A percentile compares a stretch with the other conserved stretches of the same genome.
phyloP scores from a whole-genome alignment of 768 basidiomycete genomes.

The Asterophora parasitica region DNA sequence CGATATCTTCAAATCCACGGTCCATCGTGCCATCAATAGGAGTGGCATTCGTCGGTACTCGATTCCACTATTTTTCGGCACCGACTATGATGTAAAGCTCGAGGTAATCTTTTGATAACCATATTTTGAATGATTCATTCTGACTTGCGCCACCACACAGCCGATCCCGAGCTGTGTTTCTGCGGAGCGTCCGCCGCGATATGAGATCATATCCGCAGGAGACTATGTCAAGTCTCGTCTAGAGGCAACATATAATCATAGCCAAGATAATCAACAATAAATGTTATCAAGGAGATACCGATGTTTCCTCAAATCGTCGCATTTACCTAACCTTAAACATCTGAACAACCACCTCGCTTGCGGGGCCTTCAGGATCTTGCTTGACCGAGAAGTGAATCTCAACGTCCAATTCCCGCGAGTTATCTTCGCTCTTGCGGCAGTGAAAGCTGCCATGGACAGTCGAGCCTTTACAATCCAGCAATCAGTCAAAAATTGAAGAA shows the following conservation, averaged over 20 bases:
- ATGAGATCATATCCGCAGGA: slow-evolving; percentile 71
- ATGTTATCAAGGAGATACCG: neutral
- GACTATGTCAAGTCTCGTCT: slow-evolving; percentile 77
- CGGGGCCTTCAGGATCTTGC: slow-evolving; percentile 32
- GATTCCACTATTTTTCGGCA: slow-evolving; percentile 88
- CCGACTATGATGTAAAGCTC: slow-evolving; percentile 77
- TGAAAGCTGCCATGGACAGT: slow-evolving; percentile 75
- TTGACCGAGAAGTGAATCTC: slow-evolving; percentile 77
- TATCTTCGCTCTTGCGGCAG: slow-evolving; percentile 72
- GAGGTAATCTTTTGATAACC: slow-evolving; percentile 44
- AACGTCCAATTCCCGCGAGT: slow-evolving; percentile 85
- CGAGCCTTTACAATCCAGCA: slow-evolving; percentile 45
- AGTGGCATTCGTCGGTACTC: slow-evolving; percentile 71
- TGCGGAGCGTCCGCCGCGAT: slow-evolving; percentile 42
- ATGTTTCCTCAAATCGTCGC: neutral
- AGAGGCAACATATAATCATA: slow-evolving; percentile 52
- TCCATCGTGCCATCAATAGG: slow-evolving; percentile 81
- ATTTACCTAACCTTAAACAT: slow-evolving; percentile 72
- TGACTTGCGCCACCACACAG: slow-evolving; percentile 23
- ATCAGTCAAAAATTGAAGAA: slow-evolving; percentile 1
- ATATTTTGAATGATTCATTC: neutral
- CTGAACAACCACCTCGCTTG: slow-evolving; percentile 54
- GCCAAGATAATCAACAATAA: neutral
- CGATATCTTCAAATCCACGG: slow-evolving; percentile 85
- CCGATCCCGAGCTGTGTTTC: slow-evolving; percentile 50